These are phyloP conservation scores for Epichloe sp. DNA, from an alignment of 2,329 filamentous ascomycete genomes.

Conservation along the genomic window DNA sequence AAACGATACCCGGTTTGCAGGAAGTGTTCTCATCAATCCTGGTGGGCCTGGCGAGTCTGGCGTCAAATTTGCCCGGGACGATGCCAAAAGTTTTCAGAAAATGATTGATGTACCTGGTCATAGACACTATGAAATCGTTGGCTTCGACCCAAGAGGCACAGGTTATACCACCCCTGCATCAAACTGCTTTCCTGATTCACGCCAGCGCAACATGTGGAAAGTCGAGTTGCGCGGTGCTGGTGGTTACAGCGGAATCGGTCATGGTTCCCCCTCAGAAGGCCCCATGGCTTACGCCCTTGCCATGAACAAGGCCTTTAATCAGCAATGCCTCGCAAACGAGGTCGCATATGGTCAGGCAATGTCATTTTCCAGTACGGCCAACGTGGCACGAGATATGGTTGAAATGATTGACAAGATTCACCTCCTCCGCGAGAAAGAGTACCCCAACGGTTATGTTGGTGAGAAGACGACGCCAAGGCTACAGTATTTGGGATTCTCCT, in stretches of 20 bases:
- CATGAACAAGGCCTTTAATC: constrained; percentile 12
- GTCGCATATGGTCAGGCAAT: constrained; percentile 10
- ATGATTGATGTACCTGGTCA: constrained; percentile 12
- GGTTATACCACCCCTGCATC: constrained; percentile 22
- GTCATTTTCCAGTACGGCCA: constrained; percentile 22
- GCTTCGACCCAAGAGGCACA: constrained; percentile 30
- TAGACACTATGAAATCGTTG: constrained; percentile 26
- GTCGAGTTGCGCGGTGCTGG: constrained; percentile 18
- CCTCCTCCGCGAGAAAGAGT: constrained; percentile 12
- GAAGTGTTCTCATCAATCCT: constrained; percentile 29
- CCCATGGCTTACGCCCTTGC: constrained; percentile 12
- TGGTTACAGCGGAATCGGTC: constrained; percentile 9
- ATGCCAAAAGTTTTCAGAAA: neutral
- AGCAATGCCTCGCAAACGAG: constrained; percentile 14
- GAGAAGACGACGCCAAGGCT: constrained; percentile 11
- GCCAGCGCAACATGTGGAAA: constrained; percentile 14
- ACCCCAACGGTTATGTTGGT: neutral
- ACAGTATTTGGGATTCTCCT: constrained; percentile 36
- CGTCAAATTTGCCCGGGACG: constrained; percentile 11
- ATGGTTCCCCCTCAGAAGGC: neutral
- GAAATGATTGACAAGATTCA: constrained; percentile 26
- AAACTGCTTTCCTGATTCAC: constrained; percentile 22
- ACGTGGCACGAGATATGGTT: constrained; percentile 28
- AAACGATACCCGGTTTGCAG: constrained; percentile 23
- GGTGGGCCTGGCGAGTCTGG: constrained; percentile 31